Evolutionary conservation across 257 asterid genomes (phyloP), one percentile per base, ranked within the genome.

Genomic region (Solanum corneliomulleri): DNA sequence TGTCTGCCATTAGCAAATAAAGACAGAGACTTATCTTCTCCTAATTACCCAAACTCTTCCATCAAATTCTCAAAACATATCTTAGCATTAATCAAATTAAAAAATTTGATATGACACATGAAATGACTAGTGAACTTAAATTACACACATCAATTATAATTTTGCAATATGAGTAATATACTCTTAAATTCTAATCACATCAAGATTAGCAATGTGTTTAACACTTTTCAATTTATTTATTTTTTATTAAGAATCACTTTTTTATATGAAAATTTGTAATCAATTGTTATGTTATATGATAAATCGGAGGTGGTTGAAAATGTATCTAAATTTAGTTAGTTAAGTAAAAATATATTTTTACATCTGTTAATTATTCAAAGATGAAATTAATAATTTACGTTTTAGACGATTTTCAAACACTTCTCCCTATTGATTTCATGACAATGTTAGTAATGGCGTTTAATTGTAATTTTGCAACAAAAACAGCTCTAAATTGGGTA

Each of bases 1-100:
- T 81, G 85, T 49, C 89, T 85, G 89, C 88, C 92, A 88, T 88
- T 70, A 45, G 25, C 72, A 8, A 76, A 52, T 64, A 33, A 41
- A 29, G 70, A 66, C 58, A 85, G 31, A 74, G 3, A 10, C 45
- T 86, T 83, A 86, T 88, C 87, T 47, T 80, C 1, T 56, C 64
- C 64, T 56, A 56, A 56, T 20, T 20, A 56, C 11, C 64, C 66
- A 15, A 70, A 78, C 18, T 78, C 16, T 45, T 27, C 42, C 15
- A 78, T 78, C 42, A 15, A 78, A 78, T 78, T 78, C 37, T 41
- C 35, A 52, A 6, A 11, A 35, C 9, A 9, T 12, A 58, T 68
- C n/a, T 56, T 18, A 56, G 64, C 64, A 56, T 20, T 56, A 56
- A 56, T 56, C 25, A 56, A 20, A 56, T 56, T 20, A 56, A 56